Base-by-base conservation (phyloP, 1,139 yeast species). In the Pichia sp. region DNA sequence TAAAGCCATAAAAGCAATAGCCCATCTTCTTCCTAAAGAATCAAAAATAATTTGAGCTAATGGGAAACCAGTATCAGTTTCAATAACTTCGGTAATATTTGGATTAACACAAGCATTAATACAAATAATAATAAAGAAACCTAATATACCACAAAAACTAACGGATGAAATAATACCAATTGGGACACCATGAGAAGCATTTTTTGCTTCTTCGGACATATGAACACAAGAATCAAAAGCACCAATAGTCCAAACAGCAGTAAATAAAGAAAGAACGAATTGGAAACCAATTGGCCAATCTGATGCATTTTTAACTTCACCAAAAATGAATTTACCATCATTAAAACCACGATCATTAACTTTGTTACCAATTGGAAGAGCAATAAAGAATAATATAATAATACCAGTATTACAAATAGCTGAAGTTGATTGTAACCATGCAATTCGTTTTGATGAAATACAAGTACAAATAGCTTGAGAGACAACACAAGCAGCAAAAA, bases 201-300 rank as follows among this genome's bases (percentile, higher is more conserved):
- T 73, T 35, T 68, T 67, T 19, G 83, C 83, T 56, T 82, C 89
- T 57, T 81, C 91, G 32, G 79, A 70, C 73, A 80, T 75, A 59
- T 81, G 89, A 37, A 81, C 78, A 52, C 83, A 79, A 7, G 84
- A 74, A 56, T 81, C 89, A 55, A 79, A 80, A 0, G 85, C 80
- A 49, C 80, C 80, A 52, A 76, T 76, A 22, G 80, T 74, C 82
- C 82, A 76, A 33, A 74, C 73, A 3, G 83, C 78, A 1, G 86
- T 49, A 33, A 79, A 71, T 72, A 81, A 73, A 15, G 79, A 68
- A 37, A 75, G 60, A 50, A 74, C 60, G 56, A 75, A 77, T 36
- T 78, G 71, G 83, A 85, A 81, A n/a, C 87, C 88, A 16, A 64
- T 59, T 13, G 75, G 67, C 82, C 87, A 83, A 33, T 66, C 71